These are phyloP conservation scores for Fusarium sp. DNA, from an alignment of 2,329 filamentous ascomycete genomes.

Conservation along the genomic window DNA sequence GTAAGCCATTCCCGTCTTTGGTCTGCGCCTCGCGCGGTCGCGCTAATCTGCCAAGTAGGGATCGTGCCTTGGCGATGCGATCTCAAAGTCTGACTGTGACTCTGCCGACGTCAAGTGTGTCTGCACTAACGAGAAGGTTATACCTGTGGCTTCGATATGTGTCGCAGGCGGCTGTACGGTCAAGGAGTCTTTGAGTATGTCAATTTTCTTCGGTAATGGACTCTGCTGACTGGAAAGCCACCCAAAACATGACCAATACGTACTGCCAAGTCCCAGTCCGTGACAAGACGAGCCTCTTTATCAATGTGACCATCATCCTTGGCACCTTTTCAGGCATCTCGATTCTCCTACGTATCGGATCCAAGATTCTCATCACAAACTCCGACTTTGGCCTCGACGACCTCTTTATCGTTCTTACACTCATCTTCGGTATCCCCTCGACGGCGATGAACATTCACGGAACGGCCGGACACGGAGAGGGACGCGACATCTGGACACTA, in stretches of 20 bases:
- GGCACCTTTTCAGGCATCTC: constrained; percentile 29
- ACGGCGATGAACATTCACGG: constrained; percentile 31
- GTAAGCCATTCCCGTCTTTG: constrained; percentile 22
- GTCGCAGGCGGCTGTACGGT: constrained; percentile 33
- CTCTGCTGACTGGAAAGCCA: constrained; percentile 14
- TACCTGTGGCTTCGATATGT: constrained; percentile 29
- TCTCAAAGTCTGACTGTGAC: constrained; percentile 30
- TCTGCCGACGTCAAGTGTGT: constrained; percentile 38
- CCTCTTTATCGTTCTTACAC: constrained; percentile 26
- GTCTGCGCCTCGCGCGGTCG: neutral
- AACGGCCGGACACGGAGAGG: constrained; percentile 27
- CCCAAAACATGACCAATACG: constrained; percentile 27
- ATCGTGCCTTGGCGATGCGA: constrained; percentile 28
- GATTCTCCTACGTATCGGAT: constrained; percentile 32
- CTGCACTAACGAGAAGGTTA: constrained; percentile 12
- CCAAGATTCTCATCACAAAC: constrained; percentile 26
- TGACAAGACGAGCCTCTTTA: constrained; percentile 22
- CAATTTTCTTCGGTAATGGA: neutral
- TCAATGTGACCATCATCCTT: constrained; percentile 32
- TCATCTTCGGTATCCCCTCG: constrained; percentile 22
- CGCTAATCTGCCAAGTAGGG: constrained; percentile 27
- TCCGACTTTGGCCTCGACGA: constrained; percentile 35
- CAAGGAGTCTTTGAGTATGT: constrained; percentile 33
- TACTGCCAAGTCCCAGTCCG: constrained; percentile 26
- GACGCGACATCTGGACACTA: constrained; percentile 34